These are phyloP conservation scores for Raphanus hybrid DNA, from an alignment of 441 rosid species.

Conservation along the genomic window DNA sequence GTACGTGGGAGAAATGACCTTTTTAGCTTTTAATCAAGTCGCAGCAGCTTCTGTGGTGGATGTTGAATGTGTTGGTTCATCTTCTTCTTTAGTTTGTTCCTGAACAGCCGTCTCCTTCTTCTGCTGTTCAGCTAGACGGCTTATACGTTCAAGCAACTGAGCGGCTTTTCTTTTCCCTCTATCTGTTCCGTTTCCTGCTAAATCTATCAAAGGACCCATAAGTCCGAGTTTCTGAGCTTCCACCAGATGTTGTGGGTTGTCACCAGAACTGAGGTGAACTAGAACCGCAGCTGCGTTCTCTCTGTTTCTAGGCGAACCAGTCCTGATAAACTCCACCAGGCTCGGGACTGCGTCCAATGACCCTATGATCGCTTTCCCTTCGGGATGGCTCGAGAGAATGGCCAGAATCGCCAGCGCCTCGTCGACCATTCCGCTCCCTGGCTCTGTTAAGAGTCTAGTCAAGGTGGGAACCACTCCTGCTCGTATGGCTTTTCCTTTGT, in stretches of 20 bases:
- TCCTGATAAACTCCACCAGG: slow-evolving; percentile 75
- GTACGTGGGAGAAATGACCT: slow-evolving; percentile 26
- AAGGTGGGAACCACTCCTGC: slow-evolving; percentile 89
- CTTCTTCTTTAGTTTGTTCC: slow-evolving; percentile 44
- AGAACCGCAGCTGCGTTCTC: slow-evolving; percentile 96
- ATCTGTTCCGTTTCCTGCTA: slow-evolving; percentile 87
- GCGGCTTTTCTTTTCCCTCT: slow-evolving; percentile 94
- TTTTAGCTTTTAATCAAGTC: slow-evolving; percentile 34
- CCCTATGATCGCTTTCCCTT: slow-evolving; percentile 84
- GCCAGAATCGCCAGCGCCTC: slow-evolving; percentile 92
- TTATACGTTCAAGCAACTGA: slow-evolving; percentile 67
- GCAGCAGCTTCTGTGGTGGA: slow-evolving; percentile 44
- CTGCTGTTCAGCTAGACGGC: slow-evolving; percentile 45
- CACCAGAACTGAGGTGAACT: slow-evolving; percentile 88
- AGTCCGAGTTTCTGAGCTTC: slow-evolving; percentile 83
- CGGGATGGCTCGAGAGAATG: slow-evolving; percentile 86
- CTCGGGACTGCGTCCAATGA: slow-evolving; percentile 84
- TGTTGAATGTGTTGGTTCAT: slow-evolving; percentile 45
- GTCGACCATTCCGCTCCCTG: slow-evolving; percentile 84
- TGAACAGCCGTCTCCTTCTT: slow-evolving; percentile 57
- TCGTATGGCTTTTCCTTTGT: slow-evolving; percentile 92
- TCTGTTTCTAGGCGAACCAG: slow-evolving; percentile 80
- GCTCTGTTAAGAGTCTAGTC: slow-evolving; percentile 55
- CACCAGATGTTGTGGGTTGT: slow-evolving; percentile 56
- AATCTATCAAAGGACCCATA: slow-evolving; percentile 66